Conservation (phyloP, 306 rosid genomes). For the Sindora glabra region DNA sequence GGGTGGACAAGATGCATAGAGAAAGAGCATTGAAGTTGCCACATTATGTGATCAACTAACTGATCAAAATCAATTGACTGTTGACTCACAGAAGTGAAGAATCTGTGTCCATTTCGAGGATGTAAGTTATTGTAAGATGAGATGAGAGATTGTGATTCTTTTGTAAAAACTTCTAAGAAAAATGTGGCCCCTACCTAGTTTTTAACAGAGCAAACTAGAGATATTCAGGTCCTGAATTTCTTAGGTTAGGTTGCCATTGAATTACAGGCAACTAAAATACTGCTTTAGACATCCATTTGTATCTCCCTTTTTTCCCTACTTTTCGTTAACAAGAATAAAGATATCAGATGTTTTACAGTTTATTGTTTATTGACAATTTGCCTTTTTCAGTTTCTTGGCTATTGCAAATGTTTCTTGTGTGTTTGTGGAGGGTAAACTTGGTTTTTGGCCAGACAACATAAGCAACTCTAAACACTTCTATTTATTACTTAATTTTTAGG, state of each 20-base stretch:
- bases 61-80: not conserved
- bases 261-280: slow-evolving; percentile 4
- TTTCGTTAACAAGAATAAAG: not conserved
- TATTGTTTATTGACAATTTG: not conserved
- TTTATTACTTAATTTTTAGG: too few species aligned
- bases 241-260: not conserved
- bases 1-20: not conserved
- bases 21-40: slow-evolving; percentile 2
- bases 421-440: too few species aligned
- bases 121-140: slow-evolving; percentile 4
- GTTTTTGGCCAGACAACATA: too few species aligned
- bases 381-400: not conserved
- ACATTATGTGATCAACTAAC: slow-evolving; percentile 2
- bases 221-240: slow-evolving; percentile 1
- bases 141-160: slow-evolving; percentile 1
- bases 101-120: slow-evolving; percentile 11
- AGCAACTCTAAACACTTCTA: too few species aligned
- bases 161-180: slow-evolving; percentile 10
- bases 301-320: not conserved
- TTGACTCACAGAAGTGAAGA: slow-evolving; percentile 8
- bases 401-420: too few species aligned
- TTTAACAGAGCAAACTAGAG: not conserved
- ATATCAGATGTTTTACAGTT: not conserved
- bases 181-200: not conserved
- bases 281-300: not conserved